Base-by-base conservation (phyloP, 345 rosid genomes). In the Eucalyptus marginata region DNA sequence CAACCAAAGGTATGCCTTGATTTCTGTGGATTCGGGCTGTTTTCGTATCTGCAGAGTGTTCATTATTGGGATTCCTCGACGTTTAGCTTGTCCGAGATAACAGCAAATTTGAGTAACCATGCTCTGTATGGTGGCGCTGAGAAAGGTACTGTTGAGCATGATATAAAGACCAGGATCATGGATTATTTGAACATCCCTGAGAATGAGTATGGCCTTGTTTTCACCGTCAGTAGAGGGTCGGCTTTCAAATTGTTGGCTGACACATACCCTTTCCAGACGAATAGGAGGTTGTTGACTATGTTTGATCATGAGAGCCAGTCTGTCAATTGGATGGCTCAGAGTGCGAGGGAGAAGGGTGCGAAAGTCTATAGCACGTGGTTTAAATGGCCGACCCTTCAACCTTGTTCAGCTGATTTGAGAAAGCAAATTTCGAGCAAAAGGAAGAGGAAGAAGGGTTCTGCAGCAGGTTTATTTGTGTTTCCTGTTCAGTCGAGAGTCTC, bases 151-250 rank as follows among this genome's bases (percentile, higher is more conserved):
- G 95, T 95, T 86, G 99, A 98, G 91, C 92, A 97, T 91, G 97
- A 96, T 93, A 95, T 98, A 89, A 98, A 98, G 95, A 86, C 92
- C 89, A 95, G 95, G 95, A 98, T 97, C 22, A 96, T 98, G 99
- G 99, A 98, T 92, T 94, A 96, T 92, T 91, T 98, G 95, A 98
- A 97, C 92, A 98, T 98, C 71, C 99, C 99, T 79, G 99, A 97
- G 93, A 94, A 92, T 89, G 99, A 98, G 86, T 97, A 98, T 90
- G 99, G 99, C 86, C 99, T 98, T 92, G 99, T 98, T 59, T 98
- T 98, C 88, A 98, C 99, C 15, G 99, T 96, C n/a, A 98, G 99
- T 91, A 95, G 99, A 93, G 99, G 99, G n/a, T 98, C 99, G 47
- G 99, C 99, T 15, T 98, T 97, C 86, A 97, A 95, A 90, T 93